These are phyloP conservation scores for Camellia granthamiana DNA, from an alignment of 148 eudicot genomes.

Conservation along the genomic window DNA sequence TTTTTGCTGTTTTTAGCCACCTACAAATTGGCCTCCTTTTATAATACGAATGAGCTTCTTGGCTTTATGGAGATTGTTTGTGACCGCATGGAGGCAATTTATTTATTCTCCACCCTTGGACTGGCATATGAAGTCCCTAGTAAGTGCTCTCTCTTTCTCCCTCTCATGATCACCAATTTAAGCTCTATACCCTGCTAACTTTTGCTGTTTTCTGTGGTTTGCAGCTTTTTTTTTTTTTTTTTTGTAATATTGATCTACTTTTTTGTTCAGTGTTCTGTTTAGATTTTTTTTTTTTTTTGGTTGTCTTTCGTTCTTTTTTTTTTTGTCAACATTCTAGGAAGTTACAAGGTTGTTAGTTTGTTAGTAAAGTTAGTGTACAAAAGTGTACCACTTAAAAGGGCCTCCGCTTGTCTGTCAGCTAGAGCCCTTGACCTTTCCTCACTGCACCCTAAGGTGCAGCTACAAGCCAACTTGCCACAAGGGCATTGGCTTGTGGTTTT, in stretches of 20 bases:
- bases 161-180: background rate
- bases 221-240: background rate
- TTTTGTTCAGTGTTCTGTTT: background rate
- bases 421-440: no score
- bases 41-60: conserved; percentile 20
- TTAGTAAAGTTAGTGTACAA: no score
- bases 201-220: background rate
- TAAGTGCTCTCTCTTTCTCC: conserved; percentile 14
- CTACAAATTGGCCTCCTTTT: conserved; percentile 19
- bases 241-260: background rate
- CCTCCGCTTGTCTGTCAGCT: no score
- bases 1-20: conserved; percentile 18
- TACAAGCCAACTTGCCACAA: no score
- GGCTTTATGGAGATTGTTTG: conserved; percentile 14
- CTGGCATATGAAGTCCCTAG: conserved; percentile 23
- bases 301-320: background rate
- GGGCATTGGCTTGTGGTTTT: background rate
- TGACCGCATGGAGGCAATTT: background rate
- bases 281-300: no score
- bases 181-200: background rate
- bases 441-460: no score
- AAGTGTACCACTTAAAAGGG: no score
- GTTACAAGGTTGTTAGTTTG: no score
- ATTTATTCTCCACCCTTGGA: conserved; percentile 15
- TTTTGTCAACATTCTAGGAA: no score